A percentile compares a stretch with the other conserved stretches of the same genome.
phyloP scores from a whole-genome alignment of 768 basidiomycete genomes.

The Hebeloma cylindrosporum region DNA sequence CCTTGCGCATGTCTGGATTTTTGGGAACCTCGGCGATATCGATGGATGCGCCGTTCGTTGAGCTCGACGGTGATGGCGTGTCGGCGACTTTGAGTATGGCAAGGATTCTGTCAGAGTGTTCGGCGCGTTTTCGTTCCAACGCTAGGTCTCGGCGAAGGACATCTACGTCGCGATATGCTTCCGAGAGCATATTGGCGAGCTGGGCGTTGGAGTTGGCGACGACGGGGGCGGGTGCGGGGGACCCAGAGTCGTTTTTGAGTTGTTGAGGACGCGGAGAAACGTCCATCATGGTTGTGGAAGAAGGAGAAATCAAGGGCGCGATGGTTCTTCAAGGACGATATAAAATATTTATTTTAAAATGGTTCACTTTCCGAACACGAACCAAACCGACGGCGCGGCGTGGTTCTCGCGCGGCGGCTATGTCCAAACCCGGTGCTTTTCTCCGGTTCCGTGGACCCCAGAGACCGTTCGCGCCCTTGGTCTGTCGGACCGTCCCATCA shows the following conservation, averaged over 20 bases:
- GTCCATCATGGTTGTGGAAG: conserved; percentile 4
- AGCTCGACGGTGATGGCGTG: conserved; percentile 15
- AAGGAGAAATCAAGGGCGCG: too few relatives aligned
- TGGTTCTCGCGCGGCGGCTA: conserved; percentile 5
- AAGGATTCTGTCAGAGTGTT: conserved; percentile 49
- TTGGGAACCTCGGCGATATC: conserved; percentile 16
- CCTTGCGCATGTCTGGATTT: conserved; percentile 27
- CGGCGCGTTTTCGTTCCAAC: conserved; percentile 42
- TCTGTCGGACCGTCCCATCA: too few relatives aligned
- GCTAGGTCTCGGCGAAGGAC: conserved; percentile 49
- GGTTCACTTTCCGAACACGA: too few relatives aligned
- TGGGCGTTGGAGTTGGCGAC: conserved; percentile 41
- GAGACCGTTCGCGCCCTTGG: too few relatives aligned
- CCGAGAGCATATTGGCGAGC: conserved; percentile 57
- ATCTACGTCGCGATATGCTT: conserved; percentile 54
- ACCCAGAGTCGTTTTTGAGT: conserved; percentile 4
- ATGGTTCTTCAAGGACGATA: too few relatives aligned
- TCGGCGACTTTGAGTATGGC: conserved; percentile 24
- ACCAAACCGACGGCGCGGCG: conserved; percentile 3
- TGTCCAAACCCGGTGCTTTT: conserved; percentile 12
- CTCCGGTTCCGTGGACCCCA: neutral
- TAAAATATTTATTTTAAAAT: too few relatives aligned
- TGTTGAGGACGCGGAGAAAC: conserved; percentile 2
- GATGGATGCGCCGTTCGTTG: conserved; percentile 21
- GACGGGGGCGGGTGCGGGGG: conserved; percentile 1